A percentile compares a stretch with the other conserved stretches of the same genome.
These are phyloP conservation scores for Penicillium sp. DNA, from an alignment of 2,329 filamentous ascomycete genomes.

Conservation along the genomic window DNA sequence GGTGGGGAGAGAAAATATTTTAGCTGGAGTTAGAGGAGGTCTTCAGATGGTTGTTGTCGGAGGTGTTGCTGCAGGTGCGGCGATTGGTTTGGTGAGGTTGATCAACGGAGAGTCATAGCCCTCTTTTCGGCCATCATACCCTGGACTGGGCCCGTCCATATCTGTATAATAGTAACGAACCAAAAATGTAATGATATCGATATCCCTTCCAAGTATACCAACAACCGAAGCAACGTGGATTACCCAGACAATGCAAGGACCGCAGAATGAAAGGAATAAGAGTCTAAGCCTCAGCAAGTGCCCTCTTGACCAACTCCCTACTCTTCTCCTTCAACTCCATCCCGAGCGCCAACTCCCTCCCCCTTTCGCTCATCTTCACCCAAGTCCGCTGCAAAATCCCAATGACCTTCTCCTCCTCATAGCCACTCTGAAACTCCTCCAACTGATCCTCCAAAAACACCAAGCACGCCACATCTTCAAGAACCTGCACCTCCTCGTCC, in stretches of 20 bases:
- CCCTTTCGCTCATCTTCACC: slow-evolving; percentile 72
- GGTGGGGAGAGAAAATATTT: slow-evolving; percentile 51
- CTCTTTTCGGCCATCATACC: neutral
- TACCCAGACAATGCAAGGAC: slow-evolving; percentile 6
- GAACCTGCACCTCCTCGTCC: slow-evolving; percentile 63
- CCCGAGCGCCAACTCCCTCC: slow-evolving; percentile 66
- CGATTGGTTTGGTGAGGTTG: slow-evolving; percentile 66
- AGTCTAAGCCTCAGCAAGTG: slow-evolving; percentile 50
- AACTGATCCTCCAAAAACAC: slow-evolving; percentile 89
- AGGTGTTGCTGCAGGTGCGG: slow-evolving; percentile 67
- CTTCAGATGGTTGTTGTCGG: slow-evolving; percentile 69
- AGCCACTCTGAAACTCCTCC: slow-evolving; percentile 74
- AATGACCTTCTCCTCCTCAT: slow-evolving; percentile 74
- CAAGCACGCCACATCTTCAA: slow-evolving; percentile 86
- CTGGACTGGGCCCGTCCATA: neutral
- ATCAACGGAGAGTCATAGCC: slow-evolving; percentile 42
- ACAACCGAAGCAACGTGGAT: neutral
- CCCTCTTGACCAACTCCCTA: slow-evolving; percentile 66
- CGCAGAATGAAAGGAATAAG: slow-evolving; percentile 11
- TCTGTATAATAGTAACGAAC: slow-evolving; percentile 9
- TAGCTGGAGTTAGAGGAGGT: slow-evolving; percentile 63
- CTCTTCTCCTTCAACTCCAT: slow-evolving; percentile 69
- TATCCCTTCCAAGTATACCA: neutral
- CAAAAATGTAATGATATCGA: slow-evolving; percentile 1
- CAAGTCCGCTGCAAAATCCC: slow-evolving; percentile 74